Evolutionary conservation across 2,329 filamentous ascomycete species (phyloP).

Genomic region (Aspergillus calidoustus): DNA sequence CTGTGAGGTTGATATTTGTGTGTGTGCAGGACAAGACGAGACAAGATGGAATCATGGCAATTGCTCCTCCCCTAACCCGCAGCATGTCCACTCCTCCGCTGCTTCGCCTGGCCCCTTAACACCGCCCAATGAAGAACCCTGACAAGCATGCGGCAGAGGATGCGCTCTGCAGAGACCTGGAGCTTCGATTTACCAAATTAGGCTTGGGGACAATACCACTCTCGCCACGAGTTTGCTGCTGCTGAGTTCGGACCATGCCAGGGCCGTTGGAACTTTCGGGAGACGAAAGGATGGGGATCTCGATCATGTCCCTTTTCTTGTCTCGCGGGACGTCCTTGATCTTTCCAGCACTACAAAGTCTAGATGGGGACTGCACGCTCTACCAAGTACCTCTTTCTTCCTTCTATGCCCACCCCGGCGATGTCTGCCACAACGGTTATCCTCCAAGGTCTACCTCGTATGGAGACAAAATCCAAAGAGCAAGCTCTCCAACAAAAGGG

Average conservation of each 20-base stretch:
- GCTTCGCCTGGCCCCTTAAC: conserved; percentile 30
- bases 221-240: conserved; percentile 37
- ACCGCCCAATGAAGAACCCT: conserved; percentile 28
- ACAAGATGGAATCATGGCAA: conserved; percentile 23
- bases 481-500: conserved; percentile 21
- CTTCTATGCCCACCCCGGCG: neutral
- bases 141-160: conserved; percentile 28
- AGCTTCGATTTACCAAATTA: conserved; percentile 29
- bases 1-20: conserved; percentile 32
- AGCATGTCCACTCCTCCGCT: conserved; percentile 26
- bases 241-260: conserved; percentile 33
- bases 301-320: conserved; percentile 1
- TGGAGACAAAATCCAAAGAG: conserved; percentile 19
- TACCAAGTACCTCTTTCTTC: conserved; percentile 8
- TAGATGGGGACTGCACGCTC: neutral
- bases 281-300: conserved; percentile 7
- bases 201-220: conserved; percentile 28
- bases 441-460: conserved; percentile 14
- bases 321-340: conserved; percentile 4
- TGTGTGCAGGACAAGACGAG: conserved; percentile 25
- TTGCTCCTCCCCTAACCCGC: conserved; percentile 23
- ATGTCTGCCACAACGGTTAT: neutral
- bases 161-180: conserved; percentile 32
- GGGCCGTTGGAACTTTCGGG: conserved; percentile 29
- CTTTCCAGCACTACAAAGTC: conserved; percentile 6